Evolutionary conservation across 2,329 filamentous ascomycete species (phyloP).

Genomic region (Sporothrix mexicana): DNA sequence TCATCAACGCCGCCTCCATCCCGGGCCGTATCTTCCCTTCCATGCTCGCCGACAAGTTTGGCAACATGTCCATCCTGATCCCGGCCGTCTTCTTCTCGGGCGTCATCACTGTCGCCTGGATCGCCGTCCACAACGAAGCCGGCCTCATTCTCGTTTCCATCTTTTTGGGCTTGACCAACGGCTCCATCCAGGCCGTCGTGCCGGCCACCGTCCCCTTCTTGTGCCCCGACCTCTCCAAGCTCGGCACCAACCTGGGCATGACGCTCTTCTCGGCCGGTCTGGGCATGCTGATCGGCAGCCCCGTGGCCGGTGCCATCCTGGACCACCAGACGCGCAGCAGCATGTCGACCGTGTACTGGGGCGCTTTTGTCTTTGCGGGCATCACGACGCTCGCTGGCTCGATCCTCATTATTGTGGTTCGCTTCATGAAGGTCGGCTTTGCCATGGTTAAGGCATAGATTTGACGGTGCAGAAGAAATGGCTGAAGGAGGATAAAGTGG

Average conservation of each 20-base stretch:
- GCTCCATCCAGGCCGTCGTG: conserved; percentile 48
- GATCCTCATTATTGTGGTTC: conserved; percentile 20
- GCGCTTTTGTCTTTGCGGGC: conserved; percentile 30
- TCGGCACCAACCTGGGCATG: conserved; percentile 53
- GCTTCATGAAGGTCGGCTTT: conserved; percentile 31
- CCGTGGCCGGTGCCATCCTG: conserved; percentile 55
- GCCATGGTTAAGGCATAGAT: conserved; percentile 28
- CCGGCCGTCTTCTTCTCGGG: conserved; percentile 28
- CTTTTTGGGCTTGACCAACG: conserved; percentile 44
- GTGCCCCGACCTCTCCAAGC: conserved; percentile 46
- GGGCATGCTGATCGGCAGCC: conserved; percentile 58
- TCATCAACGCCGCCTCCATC: conserved; percentile 35
- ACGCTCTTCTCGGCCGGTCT: conserved; percentile 49
- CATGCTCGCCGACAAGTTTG: conserved; percentile 33
- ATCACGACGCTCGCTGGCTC: conserved; percentile 26
- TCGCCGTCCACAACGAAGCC: conserved; percentile 42
- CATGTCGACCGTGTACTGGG: conserved; percentile 21
- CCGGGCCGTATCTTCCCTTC: conserved; percentile 33
- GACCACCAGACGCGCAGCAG: conserved; percentile 17
- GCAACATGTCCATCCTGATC: conserved; percentile 32
- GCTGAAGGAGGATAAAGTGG: too few species aligned
- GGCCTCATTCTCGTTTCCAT: conserved; percentile 45
- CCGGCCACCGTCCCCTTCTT: conserved; percentile 48
- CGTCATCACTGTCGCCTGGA: conserved; percentile 34
- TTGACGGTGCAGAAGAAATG: background rate